phyloP scores from a whole-genome alignment of 2,329 filamentous ascomycete species.

The Pleomassaria siparia region DNA sequence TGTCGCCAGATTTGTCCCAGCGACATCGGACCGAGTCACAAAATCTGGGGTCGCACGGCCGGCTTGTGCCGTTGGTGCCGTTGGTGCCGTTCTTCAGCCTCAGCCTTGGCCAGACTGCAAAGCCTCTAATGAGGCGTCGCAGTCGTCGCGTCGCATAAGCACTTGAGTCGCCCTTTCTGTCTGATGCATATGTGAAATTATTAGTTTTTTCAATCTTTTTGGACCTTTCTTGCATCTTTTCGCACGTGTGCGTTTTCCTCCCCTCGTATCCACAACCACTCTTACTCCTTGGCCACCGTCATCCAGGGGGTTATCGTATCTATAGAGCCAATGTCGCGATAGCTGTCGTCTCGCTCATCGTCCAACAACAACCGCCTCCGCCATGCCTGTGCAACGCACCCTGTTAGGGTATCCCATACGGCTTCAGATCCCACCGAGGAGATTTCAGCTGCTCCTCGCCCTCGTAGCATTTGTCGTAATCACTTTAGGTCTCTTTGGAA shows the following conservation, averaged over 20 bases:
- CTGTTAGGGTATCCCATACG: slow-evolving; percentile 34
- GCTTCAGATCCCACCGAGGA: slow-evolving; percentile 46
- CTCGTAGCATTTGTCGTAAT: slow-evolving; percentile 36
- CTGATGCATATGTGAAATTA: neutral
- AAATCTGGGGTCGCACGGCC: neutral
- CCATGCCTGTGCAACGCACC: slow-evolving; percentile 39
- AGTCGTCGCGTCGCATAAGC: neutral
- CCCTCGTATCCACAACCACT: neutral
- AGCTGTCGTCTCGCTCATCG: neutral
- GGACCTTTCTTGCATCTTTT: neutral
- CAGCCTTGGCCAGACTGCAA: neutral
- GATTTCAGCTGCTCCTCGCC: slow-evolving; percentile 49
- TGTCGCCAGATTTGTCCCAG: neutral
- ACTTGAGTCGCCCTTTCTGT: neutral
- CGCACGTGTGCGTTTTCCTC: neutral
- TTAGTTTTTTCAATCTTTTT: neutral
- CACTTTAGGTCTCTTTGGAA: slow-evolving; percentile 42
- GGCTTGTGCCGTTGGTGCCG: too few species aligned
- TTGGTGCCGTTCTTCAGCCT: neutral
- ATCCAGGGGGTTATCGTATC: neutral
- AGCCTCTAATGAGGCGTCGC: neutral
- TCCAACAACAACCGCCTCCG: slow-evolving; percentile 5
- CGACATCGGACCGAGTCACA: neutral
- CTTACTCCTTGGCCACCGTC: neutral
- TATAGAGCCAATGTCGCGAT: slow-evolving; percentile 12